Evolutionary conservation across 2,329 filamentous ascomycete species (phyloP), one percentile per base, ranked within the genome.

Genomic region (Penicillium oxalicum): DNA sequence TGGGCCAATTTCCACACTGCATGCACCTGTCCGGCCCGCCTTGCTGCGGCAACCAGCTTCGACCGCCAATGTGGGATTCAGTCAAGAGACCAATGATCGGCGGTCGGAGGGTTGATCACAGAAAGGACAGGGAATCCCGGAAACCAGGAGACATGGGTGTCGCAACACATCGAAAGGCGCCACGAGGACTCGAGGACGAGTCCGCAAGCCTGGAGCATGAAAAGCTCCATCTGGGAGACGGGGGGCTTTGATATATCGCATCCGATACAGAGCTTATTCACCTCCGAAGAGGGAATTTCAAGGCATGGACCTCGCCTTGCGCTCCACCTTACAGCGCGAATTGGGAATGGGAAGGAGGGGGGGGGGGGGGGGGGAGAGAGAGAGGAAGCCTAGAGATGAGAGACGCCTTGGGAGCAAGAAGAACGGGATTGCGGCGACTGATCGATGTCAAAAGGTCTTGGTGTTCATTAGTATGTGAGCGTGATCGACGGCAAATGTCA

Each of bases 311-410:
- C 73, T 75, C 72, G 70, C 72, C 73, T 74, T 73, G 72, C 66
- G 72, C 74, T 75, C 74, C 72, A 76, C 74, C 74, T 74, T 71
- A 67, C 72, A 70, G 70, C 68, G 72, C 72, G 72, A 74, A 72
- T 51, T 43, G 35, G 45, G 29, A 32, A 33, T 34, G 40, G 32
- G 32, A 40, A 9, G 38, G 45, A 44, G 40, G 45, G 49, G 51
- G 24, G 50, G 12, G 13, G 29, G 26, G 38, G 35, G 45, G 9
- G 18, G 18, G 18, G 18, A 41, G 29, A 32, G 35, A 13, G 5
- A 9, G 41, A n/a, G 37, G 38, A 46, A 39, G 11, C 29, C 29
- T 32, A 32, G 29, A 8, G 11, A 8, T 7, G 11, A 32, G 29
- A 32, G 11, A 5, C 7, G 8, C 7, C 7, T 32, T 5, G 29